Evolutionary conservation across 75 land plant genomes (phyloP), one percentile per base, ranked within the genome.

Genomic region (Isoetes taiwanensis): DNA sequence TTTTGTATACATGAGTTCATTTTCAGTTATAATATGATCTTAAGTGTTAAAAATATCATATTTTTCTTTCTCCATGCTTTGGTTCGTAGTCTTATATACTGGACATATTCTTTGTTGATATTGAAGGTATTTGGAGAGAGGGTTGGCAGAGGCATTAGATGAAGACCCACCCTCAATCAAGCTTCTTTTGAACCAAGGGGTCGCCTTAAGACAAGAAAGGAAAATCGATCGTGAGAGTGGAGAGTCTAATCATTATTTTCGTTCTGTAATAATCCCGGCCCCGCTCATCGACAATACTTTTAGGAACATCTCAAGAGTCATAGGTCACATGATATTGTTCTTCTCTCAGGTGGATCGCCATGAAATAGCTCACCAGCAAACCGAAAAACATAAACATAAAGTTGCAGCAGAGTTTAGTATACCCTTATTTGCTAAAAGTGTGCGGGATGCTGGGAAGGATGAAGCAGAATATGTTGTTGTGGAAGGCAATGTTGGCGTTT

Each of bases 151-250:
- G 61, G 54, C 77, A 52, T 58, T 94, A 34, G 80, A 88, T 12
- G 86, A 82, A 5, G 70, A 85, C 46, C 99, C 99, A 21, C 86
- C 86, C 56, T 85, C 90, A 17, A 74, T 94, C 43, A 79, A 71
- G 73, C 90, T 94, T 67, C 80, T 81, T 38, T 94, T 94, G 70
- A n/a, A n/a, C n/a, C n/a, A n/a, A n/a, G n/a, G n/a, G n/a, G n/a
- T n/a, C n/a, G n/a, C n/a, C n/a, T n/a, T n/a, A n/a, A n/a, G n/a
- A n/a, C n/a, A n/a, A n/a, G 99, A 94, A 71, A 95, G 96, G 12
- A 94, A 88, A 71, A 90, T 95, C 35, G 86, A 90, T 12, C 99
- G 96, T 34, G 99, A 94, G 66, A 96, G 88, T 63, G 99, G 99
- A 21, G 90, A 88, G 61, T 71, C 71, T 16, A 84, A 72, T 46